Evolutionary conservation across 179 eudicot species (phyloP).

Genomic region (Sideroxylon spinosum): DNA sequence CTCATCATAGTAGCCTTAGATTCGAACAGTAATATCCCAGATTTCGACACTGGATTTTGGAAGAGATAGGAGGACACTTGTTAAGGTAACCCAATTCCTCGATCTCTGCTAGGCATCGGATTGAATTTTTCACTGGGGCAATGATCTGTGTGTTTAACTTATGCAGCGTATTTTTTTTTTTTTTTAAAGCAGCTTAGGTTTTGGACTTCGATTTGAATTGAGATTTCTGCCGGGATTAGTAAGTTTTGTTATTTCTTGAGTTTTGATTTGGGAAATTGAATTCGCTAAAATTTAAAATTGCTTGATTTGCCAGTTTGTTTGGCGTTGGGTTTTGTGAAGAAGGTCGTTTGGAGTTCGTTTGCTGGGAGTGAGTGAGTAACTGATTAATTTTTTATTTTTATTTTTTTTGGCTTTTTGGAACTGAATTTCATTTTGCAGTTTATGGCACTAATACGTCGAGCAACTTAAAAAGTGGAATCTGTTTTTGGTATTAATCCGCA

Average conservation of each 20-base stretch:
- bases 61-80: neutral
- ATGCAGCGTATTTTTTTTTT: too few relatives aligned
- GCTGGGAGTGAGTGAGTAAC: neutral
- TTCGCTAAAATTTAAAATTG: neutral
- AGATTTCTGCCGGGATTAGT: neutral
- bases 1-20: constrained; percentile 9
- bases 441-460: neutral
- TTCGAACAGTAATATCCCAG: neutral
- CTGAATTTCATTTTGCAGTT: constrained; percentile 14
- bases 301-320: too few relatives aligned
- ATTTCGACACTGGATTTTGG: constrained; percentile 1
- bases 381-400: neutral
- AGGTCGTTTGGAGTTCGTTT: neutral
- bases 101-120: neutral
- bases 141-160: neutral
- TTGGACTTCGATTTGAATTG: neutral
- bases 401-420: neutral
- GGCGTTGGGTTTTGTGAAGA: neutral
- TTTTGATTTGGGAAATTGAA: neutral
- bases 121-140: neutral
- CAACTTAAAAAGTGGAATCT: neutral
- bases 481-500: neutral
- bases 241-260: neutral
- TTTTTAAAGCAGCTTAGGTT: neutral
- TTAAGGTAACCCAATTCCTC: constrained; percentile 13